phyloP scores from a whole-genome alignment of 192 early-diverging fungal species.

The Kickxella alabastrina region DNA sequence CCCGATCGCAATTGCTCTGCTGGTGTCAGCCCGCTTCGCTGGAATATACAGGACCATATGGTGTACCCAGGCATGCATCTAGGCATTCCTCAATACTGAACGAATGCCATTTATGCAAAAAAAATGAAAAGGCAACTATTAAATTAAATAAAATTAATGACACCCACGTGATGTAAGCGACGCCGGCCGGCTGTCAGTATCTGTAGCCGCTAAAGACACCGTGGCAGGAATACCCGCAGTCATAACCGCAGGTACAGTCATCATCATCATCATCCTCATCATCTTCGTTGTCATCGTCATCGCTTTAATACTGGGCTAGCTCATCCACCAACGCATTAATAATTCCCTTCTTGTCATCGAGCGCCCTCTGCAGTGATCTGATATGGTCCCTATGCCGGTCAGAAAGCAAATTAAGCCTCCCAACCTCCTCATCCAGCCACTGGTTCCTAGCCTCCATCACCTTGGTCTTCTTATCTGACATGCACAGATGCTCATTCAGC shows the following conservation, averaged over 20 bases:
- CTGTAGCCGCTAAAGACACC: no score
- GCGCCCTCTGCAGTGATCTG: neutral
- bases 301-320: neutral
- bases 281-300: neutral
- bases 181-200: no score
- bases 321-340: neutral
- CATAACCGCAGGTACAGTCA: neutral
- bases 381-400: neutral
- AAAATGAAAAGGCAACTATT: neutral
- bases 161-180: no score
- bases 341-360: neutral
- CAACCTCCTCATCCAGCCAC: neutral
- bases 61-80: slow-evolving; percentile 30
- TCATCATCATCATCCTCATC: slow-evolving; percentile 7
- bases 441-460: neutral
- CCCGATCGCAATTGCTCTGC: slow-evolving; percentile 10
- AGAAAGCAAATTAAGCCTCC: neutral
- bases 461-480: neutral
- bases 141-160: neutral
- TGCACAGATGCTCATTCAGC: neutral
- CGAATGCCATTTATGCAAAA: neutral
- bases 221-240: no score
- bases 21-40: slow-evolving; percentile 6
- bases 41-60: slow-evolving; percentile 32
- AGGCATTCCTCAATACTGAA: neutral